Base-by-base conservation (phyloP, 768 basidiomycete species). In the Suillus fuscotomentosus region DNA sequence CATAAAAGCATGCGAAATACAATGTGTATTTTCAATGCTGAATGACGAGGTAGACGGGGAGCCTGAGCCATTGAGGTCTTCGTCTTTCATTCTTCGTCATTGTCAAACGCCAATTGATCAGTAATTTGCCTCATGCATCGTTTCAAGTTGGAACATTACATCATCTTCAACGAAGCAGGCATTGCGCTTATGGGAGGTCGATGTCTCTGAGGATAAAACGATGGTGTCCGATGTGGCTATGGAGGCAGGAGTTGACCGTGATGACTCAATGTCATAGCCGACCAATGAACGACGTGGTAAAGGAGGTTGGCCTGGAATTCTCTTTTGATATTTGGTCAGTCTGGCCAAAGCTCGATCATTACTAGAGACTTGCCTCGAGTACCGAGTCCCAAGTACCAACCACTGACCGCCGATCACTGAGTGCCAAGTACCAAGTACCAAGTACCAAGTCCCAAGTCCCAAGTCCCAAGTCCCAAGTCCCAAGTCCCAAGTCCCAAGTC, bases 241-340 rank as follows among this genome's bases (percentile, higher is more conserved):
- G 36, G 41, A 56, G 4, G n/a, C 14, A 5, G 41, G n/a, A 27
- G 50, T 24, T 34, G 31, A 34, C 31, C 10, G 17, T 54, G n/a
- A 50, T 34, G 24, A 5, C 53, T 34, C 50, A 9, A 51, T 31
- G 53, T 3, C 17, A 54, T 2, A 2, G 9, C 27, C 9, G 9
- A 5, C 4, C 31, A 5, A 0, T 53, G 24, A 4, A 2, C 67
- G 68, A 13, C 59, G 9, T 3, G 74, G 74, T 54, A 74, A 48
- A 3, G 63, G 68, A 3, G 74, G 73, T 31, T 74, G 73, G 27
- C 38, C 65, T 34, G 74, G 74, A n/a, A 74, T 34, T 20, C 74
- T 73, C 73, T 74, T 34, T 17, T 57, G 45, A 47, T 14, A 53
- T 48, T 24, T 14, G 41, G 56, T 31, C 17, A 61, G 17, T 36